A percentile compares a stretch with the other conserved stretches of the same genome.
phyloP scores from a whole-genome alignment of 257 asterid genomes.

The Cinchona pubescens region DNA sequence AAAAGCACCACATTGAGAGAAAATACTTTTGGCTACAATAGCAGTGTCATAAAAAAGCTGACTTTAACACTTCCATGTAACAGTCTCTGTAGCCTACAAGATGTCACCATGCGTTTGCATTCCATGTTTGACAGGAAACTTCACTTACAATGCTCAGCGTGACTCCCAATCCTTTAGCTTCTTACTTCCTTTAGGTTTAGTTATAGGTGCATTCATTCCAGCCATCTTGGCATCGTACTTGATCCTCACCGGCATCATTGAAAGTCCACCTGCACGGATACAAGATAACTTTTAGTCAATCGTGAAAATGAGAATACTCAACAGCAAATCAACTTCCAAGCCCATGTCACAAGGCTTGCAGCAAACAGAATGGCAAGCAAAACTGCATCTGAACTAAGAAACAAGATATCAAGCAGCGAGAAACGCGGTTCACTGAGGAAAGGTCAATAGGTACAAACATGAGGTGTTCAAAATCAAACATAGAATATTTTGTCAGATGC shows the following conservation, averaged over 20 bases:
- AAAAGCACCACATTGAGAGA: background rate
- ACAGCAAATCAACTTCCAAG: background rate
- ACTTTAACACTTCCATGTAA: background rate
- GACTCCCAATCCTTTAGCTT: slow-evolving; percentile 82
- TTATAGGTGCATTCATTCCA: slow-evolving; percentile 78
- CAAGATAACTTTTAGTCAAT: slow-evolving; percentile 4
- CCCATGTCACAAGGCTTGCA: background rate
- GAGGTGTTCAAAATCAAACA: background rate
- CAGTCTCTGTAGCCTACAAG: background rate
- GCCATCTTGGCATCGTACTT: slow-evolving; percentile 94
- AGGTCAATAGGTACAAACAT: no score
- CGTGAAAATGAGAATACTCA: background rate
- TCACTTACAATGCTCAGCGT: slow-evolving; percentile 27
- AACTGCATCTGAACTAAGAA: background rate
- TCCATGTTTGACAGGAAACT: background rate
- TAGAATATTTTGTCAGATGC: background rate
- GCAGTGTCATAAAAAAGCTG: background rate
- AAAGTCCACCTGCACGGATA: slow-evolving; percentile 74
- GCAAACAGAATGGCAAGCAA: background rate
- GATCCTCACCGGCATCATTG: slow-evolving; percentile 78
- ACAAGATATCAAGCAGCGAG: background rate
- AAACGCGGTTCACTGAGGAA: background rate
- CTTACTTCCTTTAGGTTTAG: slow-evolving; percentile 90
- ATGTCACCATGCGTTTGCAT: background rate
- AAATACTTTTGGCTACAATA: background rate